phyloP scores from a whole-genome alignment of 2,329 filamentous ascomycete species.

The Polytolypa hystricis region DNA sequence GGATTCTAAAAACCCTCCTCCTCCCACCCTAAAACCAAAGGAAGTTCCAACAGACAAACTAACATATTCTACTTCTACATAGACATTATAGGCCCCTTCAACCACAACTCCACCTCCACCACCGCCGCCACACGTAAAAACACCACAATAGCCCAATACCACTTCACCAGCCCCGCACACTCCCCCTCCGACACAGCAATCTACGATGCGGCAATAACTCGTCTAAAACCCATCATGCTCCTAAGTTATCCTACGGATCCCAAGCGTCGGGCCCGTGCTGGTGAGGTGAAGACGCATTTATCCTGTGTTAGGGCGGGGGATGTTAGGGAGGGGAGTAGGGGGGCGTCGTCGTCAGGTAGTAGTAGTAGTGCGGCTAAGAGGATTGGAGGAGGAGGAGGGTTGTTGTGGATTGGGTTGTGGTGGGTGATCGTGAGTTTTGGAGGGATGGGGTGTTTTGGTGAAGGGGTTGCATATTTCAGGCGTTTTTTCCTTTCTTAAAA shows the following conservation, averaged over 20 bases:
- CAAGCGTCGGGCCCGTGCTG: not conserved
- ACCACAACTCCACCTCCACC: not conserved
- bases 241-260: slow-evolving; percentile 3
- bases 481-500: too few species aligned
- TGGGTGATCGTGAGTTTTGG: not conserved
- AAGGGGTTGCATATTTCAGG: too few species aligned
- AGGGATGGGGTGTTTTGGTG: not conserved
- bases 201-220: slow-evolving; percentile 2
- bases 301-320: slow-evolving; percentile 4
- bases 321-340: slow-evolving; percentile 2
- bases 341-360: not conserved
- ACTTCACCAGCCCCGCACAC: slow-evolving; percentile 1
- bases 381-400: not conserved
- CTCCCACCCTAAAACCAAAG: too few species aligned
- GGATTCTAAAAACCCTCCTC: too few species aligned
- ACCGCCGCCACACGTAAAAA: not conserved
- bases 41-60: too few species aligned
- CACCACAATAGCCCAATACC: slow-evolving; percentile 5
- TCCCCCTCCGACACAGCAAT: not conserved
- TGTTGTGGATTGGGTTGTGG: not conserved
- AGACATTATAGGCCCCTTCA: slow-evolving; percentile 5
- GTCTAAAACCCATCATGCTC: slow-evolving; percentile 4
- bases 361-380: not conserved
- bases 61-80: not conserved
- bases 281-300: slow-evolving; percentile 3